These are phyloP conservation scores for Solanum corneliomulleri DNA, from an alignment of 257 asterid species.

Conservation along the genomic window DNA sequence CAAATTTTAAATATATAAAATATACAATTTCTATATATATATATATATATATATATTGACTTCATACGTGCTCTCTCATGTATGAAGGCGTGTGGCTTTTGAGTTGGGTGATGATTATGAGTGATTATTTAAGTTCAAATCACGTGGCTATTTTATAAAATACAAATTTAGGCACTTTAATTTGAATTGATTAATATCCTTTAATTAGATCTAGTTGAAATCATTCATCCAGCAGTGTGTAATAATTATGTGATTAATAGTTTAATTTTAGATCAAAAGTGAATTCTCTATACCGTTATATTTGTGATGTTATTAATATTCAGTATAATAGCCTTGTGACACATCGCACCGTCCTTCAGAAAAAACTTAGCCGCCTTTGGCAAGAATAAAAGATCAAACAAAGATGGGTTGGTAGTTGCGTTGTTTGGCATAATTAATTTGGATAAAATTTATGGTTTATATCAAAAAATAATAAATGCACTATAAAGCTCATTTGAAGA, in stretches of 20 bases:
- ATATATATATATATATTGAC: too few relatives aligned
- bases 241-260: neutral
- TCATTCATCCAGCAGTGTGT: neutral
- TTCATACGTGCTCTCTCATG: neutral
- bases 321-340: neutral
- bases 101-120: neutral
- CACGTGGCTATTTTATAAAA: neutral
- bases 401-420: neutral
- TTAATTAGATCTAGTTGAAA: neutral
- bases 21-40: too few relatives aligned
- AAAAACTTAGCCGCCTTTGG: neutral
- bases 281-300: neutral
- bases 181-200: neutral
- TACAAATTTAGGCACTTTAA: neutral
- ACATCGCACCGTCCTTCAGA: neutral
- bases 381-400: neutral
- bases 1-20: too few relatives aligned
- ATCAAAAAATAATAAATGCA: neutral
- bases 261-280: neutral
- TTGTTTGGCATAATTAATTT: neutral
- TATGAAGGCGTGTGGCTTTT: neutral
- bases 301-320: neutral
- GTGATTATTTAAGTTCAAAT: neutral
- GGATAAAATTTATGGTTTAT: neutral
- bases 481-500: rapidly evolving